Conservation (phyloP, 2,329 filamentous ascomycete genomes). For the Phaeosphaeriaceae sp. region DNA sequence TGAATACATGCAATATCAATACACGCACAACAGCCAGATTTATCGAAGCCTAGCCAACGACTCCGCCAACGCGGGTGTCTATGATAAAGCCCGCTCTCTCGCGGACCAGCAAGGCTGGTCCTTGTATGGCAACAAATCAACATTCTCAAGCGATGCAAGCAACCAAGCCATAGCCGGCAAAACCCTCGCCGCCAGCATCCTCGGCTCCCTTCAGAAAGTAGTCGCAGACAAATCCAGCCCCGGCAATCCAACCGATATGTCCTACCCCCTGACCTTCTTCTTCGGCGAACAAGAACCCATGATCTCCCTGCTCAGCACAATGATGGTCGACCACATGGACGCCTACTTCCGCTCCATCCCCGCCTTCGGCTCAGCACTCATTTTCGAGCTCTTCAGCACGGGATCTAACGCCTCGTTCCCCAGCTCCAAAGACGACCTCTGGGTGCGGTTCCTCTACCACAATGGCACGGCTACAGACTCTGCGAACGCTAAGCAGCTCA, state of each 20-base stretch:
- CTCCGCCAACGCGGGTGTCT: slow-evolving; percentile 27
- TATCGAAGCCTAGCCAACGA: slow-evolving; percentile 41
- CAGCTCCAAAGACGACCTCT: slow-evolving; percentile 54
- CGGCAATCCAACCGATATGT: slow-evolving; percentile 27
- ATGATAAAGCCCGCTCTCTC: slow-evolving; percentile 47
- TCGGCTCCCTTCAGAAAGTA: slow-evolving; percentile 29
- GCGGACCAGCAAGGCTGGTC: slow-evolving; percentile 58
- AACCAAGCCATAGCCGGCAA: slow-evolving; percentile 39
- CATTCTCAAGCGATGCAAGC: slow-evolving; percentile 22
- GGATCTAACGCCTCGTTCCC: slow-evolving; percentile 44
- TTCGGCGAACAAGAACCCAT: slow-evolving; percentile 45
- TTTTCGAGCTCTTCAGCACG: slow-evolving; percentile 56
- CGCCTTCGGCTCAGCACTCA: slow-evolving; percentile 41
- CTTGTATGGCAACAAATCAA: slow-evolving; percentile 51
- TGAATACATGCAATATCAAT: slow-evolving; percentile 64
- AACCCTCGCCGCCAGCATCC: slow-evolving; percentile 37
- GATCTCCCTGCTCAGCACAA: slow-evolving; percentile 39
- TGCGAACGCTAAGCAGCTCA: slow-evolving; percentile 40
- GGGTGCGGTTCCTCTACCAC: slow-evolving; percentile 63
- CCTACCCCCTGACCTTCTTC: slow-evolving; percentile 54
- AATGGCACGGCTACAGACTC: slow-evolving; percentile 58
- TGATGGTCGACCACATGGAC: slow-evolving; percentile 28
- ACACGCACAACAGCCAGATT: slow-evolving; percentile 58
- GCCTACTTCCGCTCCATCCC: slow-evolving; percentile 32
- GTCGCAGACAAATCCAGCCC: slow-evolving; percentile 16